A percentile compares a stretch with the other conserved stretches of the same genome.
These are phyloP conservation scores for Arabidopsis arenosa DNA, from an alignment of 345 rosid species.

Conservation along the genomic window DNA sequence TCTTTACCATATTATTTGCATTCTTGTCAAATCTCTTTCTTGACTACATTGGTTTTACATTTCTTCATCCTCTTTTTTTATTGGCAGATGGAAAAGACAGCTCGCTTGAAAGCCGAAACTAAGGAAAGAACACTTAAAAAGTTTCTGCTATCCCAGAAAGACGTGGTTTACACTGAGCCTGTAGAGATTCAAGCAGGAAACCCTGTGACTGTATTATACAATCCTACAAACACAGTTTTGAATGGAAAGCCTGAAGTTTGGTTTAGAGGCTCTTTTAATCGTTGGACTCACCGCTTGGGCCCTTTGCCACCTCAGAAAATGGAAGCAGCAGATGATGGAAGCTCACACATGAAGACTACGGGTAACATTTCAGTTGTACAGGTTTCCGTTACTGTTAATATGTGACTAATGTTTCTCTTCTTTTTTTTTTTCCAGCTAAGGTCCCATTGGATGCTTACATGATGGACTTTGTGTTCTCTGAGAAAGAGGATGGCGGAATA, in stretches of 20 bases:
- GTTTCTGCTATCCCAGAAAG: slow-evolving; percentile 82
- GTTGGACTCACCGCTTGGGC: slow-evolving; percentile 86
- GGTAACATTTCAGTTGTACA: slow-evolving; percentile 50
- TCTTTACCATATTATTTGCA: slow-evolving; percentile 24
- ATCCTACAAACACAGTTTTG: slow-evolving; percentile 82
- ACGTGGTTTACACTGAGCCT: slow-evolving; percentile 86
- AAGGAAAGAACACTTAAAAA: slow-evolving; percentile 73
- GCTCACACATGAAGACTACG: slow-evolving; percentile 64
- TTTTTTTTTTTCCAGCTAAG: slow-evolving; percentile 66
- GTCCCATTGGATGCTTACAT: slow-evolving; percentile 91
- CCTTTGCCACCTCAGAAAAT: slow-evolving; percentile 83
- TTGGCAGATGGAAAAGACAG: slow-evolving; percentile 67
- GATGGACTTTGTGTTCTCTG: slow-evolving; percentile 99
- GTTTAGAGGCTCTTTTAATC: slow-evolving; percentile 94
- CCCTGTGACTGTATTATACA: slow-evolving; percentile 66
- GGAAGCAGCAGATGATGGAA: slow-evolving; percentile 61
- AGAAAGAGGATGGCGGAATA: slow-evolving; percentile 80
- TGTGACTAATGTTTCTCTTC: slow-evolving; percentile 31
- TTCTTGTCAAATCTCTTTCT: slow-evolving; percentile 8
- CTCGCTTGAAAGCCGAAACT: slow-evolving; percentile 71
- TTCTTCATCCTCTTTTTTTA: slow-evolving; percentile 28
- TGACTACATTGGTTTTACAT: neutral
- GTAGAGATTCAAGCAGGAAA: slow-evolving; percentile 83
- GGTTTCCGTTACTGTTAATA: slow-evolving; percentile 1
- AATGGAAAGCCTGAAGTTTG: slow-evolving; percentile 85